Percentiles rank a stretch among this genome's conserved stretches.
phyloP scores from a whole-genome alignment of 768 basidiomycete species.

The Phlebiopsis gigantea region DNA sequence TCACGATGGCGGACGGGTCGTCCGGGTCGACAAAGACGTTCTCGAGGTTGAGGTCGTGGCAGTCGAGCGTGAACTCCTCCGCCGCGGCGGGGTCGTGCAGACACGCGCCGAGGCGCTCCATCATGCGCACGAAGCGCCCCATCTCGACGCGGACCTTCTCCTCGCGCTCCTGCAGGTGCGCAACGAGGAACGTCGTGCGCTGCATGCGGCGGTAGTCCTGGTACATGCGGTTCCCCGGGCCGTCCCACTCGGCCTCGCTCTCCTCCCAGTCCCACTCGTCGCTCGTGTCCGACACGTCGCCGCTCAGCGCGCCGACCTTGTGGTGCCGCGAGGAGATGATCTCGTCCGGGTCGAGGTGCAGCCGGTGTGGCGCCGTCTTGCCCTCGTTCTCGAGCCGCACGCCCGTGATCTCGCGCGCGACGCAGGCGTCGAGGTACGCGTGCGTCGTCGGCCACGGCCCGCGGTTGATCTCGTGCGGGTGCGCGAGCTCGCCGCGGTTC shows the following conservation, averaged over 20 bases:
- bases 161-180: slow-evolving; percentile 63
- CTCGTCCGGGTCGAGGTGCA: slow-evolving; percentile 80
- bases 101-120: slow-evolving; percentile 47
- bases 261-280: slow-evolving; percentile 78
- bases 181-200: slow-evolving; percentile 59
- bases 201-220: slow-evolving; percentile 80
- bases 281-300: slow-evolving; percentile 69
- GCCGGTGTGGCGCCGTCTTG: slow-evolving; percentile 63
- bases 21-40: slow-evolving; percentile 76
- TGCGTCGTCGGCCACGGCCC: slow-evolving; percentile 67
- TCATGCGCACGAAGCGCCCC: slow-evolving; percentile 61
- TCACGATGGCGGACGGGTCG: slow-evolving; percentile 65
- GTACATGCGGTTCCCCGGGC: slow-evolving; percentile 75
- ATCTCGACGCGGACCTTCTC: slow-evolving; percentile 63
- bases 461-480: slow-evolving; percentile 68
- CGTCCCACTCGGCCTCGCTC: slow-evolving; percentile 78
- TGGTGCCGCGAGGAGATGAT: slow-evolving; percentile 69
- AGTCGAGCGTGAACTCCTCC: slow-evolving; percentile 76
- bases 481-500: slow-evolving; percentile 65
- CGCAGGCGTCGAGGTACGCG: slow-evolving; percentile 62
- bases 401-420: slow-evolving; percentile 64
- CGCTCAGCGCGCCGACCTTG: slow-evolving; percentile 58
- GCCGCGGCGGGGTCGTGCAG: slow-evolving; percentile 23
- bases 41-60: slow-evolving; percentile 81
- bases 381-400: slow-evolving; percentile 78